Evolutionary conservation across 176 grass and related monocot species (phyloP).

Genomic region (Eremochloa ophiuroides): DNA sequence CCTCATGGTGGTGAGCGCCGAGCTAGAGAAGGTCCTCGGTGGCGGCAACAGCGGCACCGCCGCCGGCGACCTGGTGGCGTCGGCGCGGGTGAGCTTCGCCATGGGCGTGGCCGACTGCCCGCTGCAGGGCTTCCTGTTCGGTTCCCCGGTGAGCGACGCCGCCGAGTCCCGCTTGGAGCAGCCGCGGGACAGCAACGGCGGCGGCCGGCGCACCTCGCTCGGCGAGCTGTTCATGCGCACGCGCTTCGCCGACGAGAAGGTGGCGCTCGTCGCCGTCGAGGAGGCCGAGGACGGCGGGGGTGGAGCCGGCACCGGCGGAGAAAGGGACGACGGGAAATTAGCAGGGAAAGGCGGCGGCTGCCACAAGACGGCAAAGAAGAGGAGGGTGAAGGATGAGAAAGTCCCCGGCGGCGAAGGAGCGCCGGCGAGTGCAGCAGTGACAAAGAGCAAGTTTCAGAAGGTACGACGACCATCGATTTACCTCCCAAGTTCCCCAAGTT

Average conservation of each 20-base stretch:
- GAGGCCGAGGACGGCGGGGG: slow-evolving; percentile 30
- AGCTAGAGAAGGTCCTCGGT: slow-evolving; percentile 88
- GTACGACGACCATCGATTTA: not conserved
- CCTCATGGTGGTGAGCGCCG: slow-evolving; percentile 69
- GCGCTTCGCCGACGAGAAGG: slow-evolving; percentile 66
- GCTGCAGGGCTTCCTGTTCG: slow-evolving; percentile 83
- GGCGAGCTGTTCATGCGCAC: slow-evolving; percentile 94
- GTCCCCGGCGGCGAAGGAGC: not conserved
- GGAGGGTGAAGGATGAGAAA: slow-evolving; percentile 42
- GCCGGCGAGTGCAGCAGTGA: not conserved
- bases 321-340: slow-evolving; percentile 29
- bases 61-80: slow-evolving; percentile 37
- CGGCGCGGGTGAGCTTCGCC: slow-evolving; percentile 71
- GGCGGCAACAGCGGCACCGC: slow-evolving; percentile 28
- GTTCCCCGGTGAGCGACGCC: slow-evolving; percentile 61
- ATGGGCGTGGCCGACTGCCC: slow-evolving; percentile 59
- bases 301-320: not conserved
- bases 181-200: slow-evolving; percentile 11
- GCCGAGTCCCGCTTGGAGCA: slow-evolving; percentile 29
- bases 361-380: slow-evolving; percentile 44
- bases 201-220: slow-evolving; percentile 72
- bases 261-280: slow-evolving; percentile 24
- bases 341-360: not conserved
- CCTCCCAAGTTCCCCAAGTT: not conserved
- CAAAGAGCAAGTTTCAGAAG: slow-evolving; percentile 84